Percentiles rank a stretch among this genome's conserved stretches.
Evolutionary conservation across 1,284 basidiomycete genomes (phyloP).

Genomic region (Heterobasidion irregulare): DNA sequence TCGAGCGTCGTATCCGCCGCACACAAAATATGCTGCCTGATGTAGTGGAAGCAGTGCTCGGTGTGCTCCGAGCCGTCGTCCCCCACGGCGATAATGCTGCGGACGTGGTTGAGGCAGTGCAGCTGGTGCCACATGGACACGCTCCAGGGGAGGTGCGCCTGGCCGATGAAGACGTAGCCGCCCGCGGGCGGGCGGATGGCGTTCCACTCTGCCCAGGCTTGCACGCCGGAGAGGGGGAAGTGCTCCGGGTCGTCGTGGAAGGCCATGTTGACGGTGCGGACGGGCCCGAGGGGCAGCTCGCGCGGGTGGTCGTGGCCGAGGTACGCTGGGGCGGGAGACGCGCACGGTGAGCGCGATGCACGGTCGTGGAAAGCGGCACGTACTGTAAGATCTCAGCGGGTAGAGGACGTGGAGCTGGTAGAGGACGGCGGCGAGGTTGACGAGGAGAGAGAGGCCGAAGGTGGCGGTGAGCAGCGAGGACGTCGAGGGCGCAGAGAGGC

Average conservation of each 20-base stretch:
- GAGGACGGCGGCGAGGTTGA: background rate
- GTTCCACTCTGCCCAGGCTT: background rate
- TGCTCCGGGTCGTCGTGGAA: background rate
- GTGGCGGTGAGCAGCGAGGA: background rate
- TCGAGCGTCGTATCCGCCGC: background rate
- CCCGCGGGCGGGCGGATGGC: background rate
- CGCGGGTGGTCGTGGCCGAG: background rate
- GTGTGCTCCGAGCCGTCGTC: background rate
- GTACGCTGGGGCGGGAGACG: background rate
- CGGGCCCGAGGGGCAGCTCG: background rate
- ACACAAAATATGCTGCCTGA: background rate
- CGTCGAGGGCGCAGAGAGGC: background rate
- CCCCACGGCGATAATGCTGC: background rate
- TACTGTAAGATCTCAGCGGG: background rate
- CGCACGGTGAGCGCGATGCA: background rate
- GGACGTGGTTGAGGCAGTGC: constrained; percentile 7
- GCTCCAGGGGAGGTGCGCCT: background rate
- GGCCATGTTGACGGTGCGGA: background rate
- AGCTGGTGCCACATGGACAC: constrained; percentile 7
- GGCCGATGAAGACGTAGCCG: constrained; percentile 1
- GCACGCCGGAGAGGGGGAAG: background rate
- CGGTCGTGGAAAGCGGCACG: background rate
- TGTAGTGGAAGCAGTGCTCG: background rate
- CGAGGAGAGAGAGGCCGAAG: background rate
- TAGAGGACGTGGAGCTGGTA: background rate